Evolutionary conservation across 495 filamentous ascomycete species (phyloP), one percentile per base, ranked within the genome.

Genomic region (Hypoxylon perforatum): DNA sequence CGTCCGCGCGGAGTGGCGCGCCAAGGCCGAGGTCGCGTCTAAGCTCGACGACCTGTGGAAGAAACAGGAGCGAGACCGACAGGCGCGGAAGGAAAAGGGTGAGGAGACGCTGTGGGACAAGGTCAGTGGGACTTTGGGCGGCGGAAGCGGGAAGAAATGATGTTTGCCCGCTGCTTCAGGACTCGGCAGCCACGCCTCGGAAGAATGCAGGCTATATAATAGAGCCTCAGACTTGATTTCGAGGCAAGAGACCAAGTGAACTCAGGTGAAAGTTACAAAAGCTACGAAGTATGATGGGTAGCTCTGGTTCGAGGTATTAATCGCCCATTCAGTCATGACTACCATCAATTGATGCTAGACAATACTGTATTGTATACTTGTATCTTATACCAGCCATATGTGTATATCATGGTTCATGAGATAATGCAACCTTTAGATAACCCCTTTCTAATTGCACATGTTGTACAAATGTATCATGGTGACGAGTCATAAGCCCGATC

Each of bases 51-150:
- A 79, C 3, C 77, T 90, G 28, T 84, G 86, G 74, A 76, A 85
- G 67, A 75, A 84, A 56, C 84, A 90, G 68, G 84, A 83, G 0
- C 80, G 85, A 63, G 84, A 85, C 42, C 81, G 87, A 53, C 72
- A 78, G 42, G 82, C 84, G 63, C 78, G 90, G 64, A 86, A 83
- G 60, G 84, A 83, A 30, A 85, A 86, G 70, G 89, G 86, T 2
- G 77, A 82, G 65, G 82, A 81, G 67, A 85, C 84, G 12, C 52
- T 83, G 38, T 76, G 72, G 15, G 87, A 89, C 60, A 78, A 70
- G 49, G 63, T 87, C 21, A 71, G 67, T 25, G 69, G 70, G 4
- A 23, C 46, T 30, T 70, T 73, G 9, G 49, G 61, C 30, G 35
- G 50, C 36, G 36, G 44, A 33, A 22, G 23, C 22, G 77, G 77